Conservation (phyloP, 2,329 filamentous ascomycete genomes). For the Capronia americana region DNA sequence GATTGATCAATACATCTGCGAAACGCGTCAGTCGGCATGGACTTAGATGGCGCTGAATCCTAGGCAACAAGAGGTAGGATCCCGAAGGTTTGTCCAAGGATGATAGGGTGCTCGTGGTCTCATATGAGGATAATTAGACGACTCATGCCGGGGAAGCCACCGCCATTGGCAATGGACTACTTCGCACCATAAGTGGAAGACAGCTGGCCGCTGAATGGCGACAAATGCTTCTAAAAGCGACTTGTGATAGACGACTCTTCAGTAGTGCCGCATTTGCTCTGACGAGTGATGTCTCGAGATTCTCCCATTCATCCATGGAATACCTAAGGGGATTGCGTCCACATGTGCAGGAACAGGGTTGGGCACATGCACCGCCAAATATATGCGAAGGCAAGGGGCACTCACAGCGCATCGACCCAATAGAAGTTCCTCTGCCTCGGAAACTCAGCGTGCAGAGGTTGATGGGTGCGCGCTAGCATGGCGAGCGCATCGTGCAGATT, state of each 20-base stretch:
- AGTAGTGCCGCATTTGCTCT: neutral
- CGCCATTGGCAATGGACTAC: no score
- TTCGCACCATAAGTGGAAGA: neutral
- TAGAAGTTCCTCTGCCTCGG: slow-evolving; percentile 13
- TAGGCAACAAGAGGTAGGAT: neutral
- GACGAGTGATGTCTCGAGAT: neutral
- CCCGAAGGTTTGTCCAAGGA: neutral
- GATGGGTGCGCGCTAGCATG: slow-evolving; percentile 7
- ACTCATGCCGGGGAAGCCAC: neutral
- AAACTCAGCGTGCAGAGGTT: neutral
- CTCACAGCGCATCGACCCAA: slow-evolving; percentile 36
- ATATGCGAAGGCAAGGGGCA: neutral
- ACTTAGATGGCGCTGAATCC: neutral
- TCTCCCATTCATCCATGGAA: neutral
- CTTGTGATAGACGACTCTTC: neutral
- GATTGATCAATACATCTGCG: slow-evolving; percentile 34
- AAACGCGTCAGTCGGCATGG: neutral
- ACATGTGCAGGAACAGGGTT: neutral
- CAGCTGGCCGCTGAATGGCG: neutral
- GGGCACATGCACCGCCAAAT: neutral
- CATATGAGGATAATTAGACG: neutral
- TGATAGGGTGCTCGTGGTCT: neutral
- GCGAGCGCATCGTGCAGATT: slow-evolving; percentile 21
- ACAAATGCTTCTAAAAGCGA: neutral
- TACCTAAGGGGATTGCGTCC: neutral